phyloP scores from a whole-genome alignment of 2,329 filamentous ascomycete genomes.

The Aspergillus hiratsukae region DNA sequence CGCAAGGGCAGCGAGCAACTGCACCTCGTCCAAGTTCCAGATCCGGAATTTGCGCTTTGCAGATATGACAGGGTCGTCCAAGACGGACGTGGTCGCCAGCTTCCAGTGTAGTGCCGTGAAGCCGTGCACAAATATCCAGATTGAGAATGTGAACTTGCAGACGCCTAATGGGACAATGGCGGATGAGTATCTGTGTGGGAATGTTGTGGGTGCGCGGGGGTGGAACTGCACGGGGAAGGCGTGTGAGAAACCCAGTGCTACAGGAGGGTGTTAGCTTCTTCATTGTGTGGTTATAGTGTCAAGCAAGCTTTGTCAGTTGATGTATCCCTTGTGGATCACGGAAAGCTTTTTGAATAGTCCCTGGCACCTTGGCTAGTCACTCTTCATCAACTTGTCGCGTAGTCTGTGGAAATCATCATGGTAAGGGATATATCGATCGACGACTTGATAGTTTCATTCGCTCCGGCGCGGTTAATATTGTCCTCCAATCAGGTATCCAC shows the following conservation, averaged over 20 bases:
- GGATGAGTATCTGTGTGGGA: constrained; percentile 22
- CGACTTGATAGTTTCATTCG: too few relatives aligned
- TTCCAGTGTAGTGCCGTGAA: constrained; percentile 29
- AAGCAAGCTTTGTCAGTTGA: background rate
- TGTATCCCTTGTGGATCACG: background rate
- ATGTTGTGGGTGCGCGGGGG: constrained; percentile 17
- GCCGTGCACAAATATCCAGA: constrained; percentile 22
- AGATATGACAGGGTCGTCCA: constrained; percentile 15
- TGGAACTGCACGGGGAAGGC: constrained; percentile 23
- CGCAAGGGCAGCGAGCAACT: constrained; percentile 35
- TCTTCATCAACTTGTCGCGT: too few relatives aligned
- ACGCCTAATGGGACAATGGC: constrained; percentile 17
- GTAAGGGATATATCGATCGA: background rate
- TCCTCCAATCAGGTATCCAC: background rate
- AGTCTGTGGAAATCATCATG: too few relatives aligned
- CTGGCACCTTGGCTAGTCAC: background rate
- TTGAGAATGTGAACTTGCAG: constrained; percentile 15
- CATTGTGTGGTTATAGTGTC: too few relatives aligned
- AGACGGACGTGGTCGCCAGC: constrained; percentile 18
- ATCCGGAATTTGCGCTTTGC: constrained; percentile 28
- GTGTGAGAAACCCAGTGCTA: constrained; percentile 29
- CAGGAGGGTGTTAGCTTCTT: constrained; percentile 15
- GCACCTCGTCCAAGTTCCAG: constrained; percentile 39
- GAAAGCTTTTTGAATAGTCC: too few relatives aligned
- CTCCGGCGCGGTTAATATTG: background rate